These are phyloP conservation scores for Larix sibirica DNA, from an alignment of 83 land plant species.

Conservation along the genomic window DNA sequence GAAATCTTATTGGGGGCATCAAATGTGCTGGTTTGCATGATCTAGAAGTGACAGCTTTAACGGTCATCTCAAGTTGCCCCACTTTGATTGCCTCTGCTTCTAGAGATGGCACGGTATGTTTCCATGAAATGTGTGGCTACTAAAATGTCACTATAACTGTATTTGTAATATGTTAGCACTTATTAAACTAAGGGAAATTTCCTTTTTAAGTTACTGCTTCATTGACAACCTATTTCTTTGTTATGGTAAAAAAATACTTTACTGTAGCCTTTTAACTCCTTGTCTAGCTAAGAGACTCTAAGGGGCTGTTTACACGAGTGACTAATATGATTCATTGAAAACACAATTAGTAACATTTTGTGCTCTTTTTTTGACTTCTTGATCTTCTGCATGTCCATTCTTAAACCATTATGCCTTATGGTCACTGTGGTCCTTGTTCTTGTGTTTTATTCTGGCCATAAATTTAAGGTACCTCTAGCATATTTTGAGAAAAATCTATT, in stretches of 20 bases:
- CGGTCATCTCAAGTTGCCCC: slow-evolving; percentile 8
- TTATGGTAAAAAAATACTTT: not conserved
- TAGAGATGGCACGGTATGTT: slow-evolving; percentile 28
- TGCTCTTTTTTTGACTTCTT: not conserved
- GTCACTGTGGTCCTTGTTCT: not conserved
- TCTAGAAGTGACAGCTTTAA: slow-evolving; percentile 20
- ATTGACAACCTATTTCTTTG: not conserved
- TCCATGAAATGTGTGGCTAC: not conserved
- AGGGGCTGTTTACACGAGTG: not conserved
- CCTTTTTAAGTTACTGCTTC: not conserved
- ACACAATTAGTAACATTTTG: not conserved
- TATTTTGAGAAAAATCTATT: not conserved
- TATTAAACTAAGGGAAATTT: not conserved
- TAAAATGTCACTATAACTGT: not conserved
- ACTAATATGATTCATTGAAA: not conserved
- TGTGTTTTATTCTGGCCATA: not conserved
- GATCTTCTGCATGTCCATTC: not conserved
- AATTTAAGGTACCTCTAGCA: not conserved
- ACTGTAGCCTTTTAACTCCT: not conserved
- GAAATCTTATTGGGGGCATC: slow-evolving; percentile 10
- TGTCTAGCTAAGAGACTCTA: not conserved
- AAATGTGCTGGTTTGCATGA: slow-evolving; percentile 20
- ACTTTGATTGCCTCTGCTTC: slow-evolving; percentile 23
- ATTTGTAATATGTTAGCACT: not conserved
- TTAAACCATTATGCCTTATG: not conserved